phyloP scores from a whole-genome alignment of 148 eudicot species.

The Fagopyrum esculentum region DNA sequence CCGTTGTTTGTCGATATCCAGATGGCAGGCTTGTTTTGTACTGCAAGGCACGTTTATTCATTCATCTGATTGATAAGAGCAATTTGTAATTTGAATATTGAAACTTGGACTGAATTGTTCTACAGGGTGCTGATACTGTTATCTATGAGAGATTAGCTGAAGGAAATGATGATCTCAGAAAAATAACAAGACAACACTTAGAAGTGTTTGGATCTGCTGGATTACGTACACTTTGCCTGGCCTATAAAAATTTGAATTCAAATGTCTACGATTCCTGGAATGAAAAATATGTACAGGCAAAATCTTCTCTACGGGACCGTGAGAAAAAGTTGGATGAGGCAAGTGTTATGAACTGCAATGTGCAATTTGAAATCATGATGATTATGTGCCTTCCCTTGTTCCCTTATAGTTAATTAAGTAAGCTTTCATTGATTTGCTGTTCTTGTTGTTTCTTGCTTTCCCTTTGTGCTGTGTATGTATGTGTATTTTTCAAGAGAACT shows the following conservation, averaged over 20 bases:
- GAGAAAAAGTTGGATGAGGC: constrained; percentile 97
- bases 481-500: background rate
- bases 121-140: constrained; percentile 96
- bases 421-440: background rate
- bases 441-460: background rate
- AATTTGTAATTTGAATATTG: background rate
- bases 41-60: constrained; percentile 55
- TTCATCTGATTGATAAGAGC: background rate
- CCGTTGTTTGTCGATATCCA: constrained; percentile 88
- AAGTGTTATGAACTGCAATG: constrained; percentile 3
- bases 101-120: background rate
- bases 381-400: background rate
- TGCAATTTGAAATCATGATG: background rate
- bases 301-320: constrained; percentile 84
- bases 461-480: background rate
- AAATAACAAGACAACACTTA: constrained; percentile 66
- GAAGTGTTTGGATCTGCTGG: constrained; percentile 95
- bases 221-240: constrained; percentile 89
- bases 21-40: constrained; percentile 95
- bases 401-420: background rate
- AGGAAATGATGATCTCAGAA: constrained; percentile 60
- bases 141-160: constrained; percentile 75
- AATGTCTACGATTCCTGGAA: constrained; percentile 78
- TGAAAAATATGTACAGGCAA: constrained; percentile 90
- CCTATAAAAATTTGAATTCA: constrained; percentile 60